Percentiles rank a stretch among this genome's conserved stretches.
Evolutionary conservation across 805 yeast genomes (phyloP).

Genomic region (Barnettozyma siamensis): DNA sequence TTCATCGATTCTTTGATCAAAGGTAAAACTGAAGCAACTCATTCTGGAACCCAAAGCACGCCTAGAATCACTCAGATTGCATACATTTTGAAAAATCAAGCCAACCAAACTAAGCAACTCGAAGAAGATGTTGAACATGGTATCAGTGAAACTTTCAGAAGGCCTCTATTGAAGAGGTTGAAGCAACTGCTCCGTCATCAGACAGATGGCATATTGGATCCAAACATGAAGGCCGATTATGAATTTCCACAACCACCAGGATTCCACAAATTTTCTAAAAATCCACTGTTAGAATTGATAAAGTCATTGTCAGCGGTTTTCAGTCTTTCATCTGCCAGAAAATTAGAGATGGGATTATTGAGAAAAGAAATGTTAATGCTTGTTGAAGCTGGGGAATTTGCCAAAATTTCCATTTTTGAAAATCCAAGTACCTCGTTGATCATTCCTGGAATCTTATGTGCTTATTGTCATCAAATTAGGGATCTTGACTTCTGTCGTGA

Average conservation of each 20-base stretch:
- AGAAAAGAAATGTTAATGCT: slow-evolving; percentile 67
- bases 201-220: slow-evolving; percentile 63
- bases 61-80: slow-evolving; percentile 69
- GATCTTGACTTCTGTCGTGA: slow-evolving; percentile 83
- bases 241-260: slow-evolving; percentile 77
- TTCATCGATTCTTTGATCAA: slow-evolving; percentile 66
- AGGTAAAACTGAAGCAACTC: slow-evolving; percentile 35
- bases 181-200: slow-evolving; percentile 63
- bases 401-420: slow-evolving; percentile 61
- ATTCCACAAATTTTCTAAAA: slow-evolving; percentile 47
- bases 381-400: slow-evolving; percentile 82
- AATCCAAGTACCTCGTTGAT: slow-evolving; percentile 71
- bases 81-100: slow-evolving; percentile 42
- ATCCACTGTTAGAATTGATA: slow-evolving; percentile 76
- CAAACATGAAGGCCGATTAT: slow-evolving; percentile 58
- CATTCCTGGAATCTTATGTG: slow-evolving; percentile 69
- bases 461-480: slow-evolving; percentile 64
- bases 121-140: slow-evolving; percentile 38
- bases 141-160: slow-evolving; percentile 51
- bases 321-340: slow-evolving; percentile 55
- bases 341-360: slow-evolving; percentile 66
- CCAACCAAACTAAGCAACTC: slow-evolving; percentile 22
- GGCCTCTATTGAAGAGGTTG: slow-evolving; percentile 61
- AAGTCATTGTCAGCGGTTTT: slow-evolving; percentile 71
- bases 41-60: slow-evolving; percentile 33